phyloP scores from a whole-genome alignment of 2,329 filamentous ascomycete species.

The Colletotrichum melonis region DNA sequence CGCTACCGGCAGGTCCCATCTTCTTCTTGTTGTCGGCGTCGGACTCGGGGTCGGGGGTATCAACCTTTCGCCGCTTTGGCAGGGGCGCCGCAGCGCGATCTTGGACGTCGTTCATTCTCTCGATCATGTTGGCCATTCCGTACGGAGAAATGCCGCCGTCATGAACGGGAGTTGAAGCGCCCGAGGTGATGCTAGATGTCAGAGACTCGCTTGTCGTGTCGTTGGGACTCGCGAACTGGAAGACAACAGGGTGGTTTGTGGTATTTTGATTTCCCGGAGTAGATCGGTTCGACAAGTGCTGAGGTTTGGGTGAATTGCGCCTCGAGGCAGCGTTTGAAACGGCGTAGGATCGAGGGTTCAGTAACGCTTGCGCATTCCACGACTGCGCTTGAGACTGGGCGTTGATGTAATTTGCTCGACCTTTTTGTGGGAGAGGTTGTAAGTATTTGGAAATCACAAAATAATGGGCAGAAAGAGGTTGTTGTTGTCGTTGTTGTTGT shows the following conservation, averaged over 20 bases:
- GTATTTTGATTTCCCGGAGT: conserved; percentile 14
- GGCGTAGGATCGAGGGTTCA: conserved; percentile 31
- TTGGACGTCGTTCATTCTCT: conserved; percentile 80
- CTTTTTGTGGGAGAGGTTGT: conserved; percentile 12
- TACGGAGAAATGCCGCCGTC: conserved; percentile 35
- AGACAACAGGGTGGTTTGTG: conserved; percentile 49
- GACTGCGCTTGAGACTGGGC: conserved; percentile 18
- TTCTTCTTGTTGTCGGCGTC: conserved; percentile 53
- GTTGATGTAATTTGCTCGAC: conserved; percentile 31
- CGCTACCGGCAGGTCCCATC: conserved; percentile 56
- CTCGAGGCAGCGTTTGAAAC: conserved; percentile 11
- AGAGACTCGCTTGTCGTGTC: conserved; percentile 42
- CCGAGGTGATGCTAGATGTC: conserved; percentile 47
- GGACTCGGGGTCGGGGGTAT: conserved; percentile 54
- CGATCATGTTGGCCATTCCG: conserved; percentile 73
- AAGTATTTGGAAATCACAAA: neutral
- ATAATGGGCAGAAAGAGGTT: neutral
- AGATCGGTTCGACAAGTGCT: conserved; percentile 29
- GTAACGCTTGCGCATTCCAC: conserved; percentile 35
- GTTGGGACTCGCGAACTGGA: conserved; percentile 55
- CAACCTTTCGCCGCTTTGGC: conserved; percentile 73
- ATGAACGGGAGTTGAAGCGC: conserved; percentile 45
- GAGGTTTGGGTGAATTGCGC: conserved; percentile 24
- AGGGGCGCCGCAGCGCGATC: conserved; percentile 69
- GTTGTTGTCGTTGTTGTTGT: neutral